A percentile compares a stretch with the other conserved stretches of the same genome.
These are phyloP conservation scores for Kodamaea sp. DNA, from an alignment of 1,139 yeast genomes.

Conservation along the genomic window DNA sequence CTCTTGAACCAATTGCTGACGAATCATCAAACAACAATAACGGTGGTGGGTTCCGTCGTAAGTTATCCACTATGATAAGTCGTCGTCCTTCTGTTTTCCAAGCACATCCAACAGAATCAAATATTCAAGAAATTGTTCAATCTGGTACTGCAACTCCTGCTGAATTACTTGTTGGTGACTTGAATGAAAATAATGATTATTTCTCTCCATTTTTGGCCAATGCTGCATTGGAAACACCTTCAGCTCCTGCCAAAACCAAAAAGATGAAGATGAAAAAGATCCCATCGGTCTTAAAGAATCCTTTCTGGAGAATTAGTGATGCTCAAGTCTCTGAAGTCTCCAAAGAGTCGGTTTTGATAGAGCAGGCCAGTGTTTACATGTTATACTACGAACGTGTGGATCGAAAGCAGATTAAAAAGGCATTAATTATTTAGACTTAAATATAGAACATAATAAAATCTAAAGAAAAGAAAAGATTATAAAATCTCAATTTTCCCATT, in stretches of 20 bases:
- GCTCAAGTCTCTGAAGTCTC: slow-evolving; percentile 62
- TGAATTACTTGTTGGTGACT: slow-evolving; percentile 38
- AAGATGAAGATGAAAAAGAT: slow-evolving; percentile 48
- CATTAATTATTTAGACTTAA: slow-evolving; percentile 1
- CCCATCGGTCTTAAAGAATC: slow-evolving; percentile 51
- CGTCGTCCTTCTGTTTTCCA: slow-evolving; percentile 44
- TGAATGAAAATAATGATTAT: slow-evolving; percentile 17
- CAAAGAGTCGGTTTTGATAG: slow-evolving; percentile 58
- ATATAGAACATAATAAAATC: no score
- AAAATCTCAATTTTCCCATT: no score
- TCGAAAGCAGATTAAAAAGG: slow-evolving; percentile 17
- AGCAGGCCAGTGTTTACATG: slow-evolving; percentile 76
- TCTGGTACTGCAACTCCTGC: slow-evolving; percentile 46
- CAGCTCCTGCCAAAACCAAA: slow-evolving; percentile 6
- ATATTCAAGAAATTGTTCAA: slow-evolving; percentile 38
- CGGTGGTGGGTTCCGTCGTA: slow-evolving; percentile 26
- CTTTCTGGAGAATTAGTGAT: slow-evolving; percentile 89
- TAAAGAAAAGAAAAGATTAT: no score
- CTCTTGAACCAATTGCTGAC: slow-evolving; percentile 2
- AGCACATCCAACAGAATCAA: slow-evolving; percentile 36
- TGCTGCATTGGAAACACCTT: slow-evolving; percentile 7
- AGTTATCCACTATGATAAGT: slow-evolving; percentile 40
- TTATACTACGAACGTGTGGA: slow-evolving; percentile 68
- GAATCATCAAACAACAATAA: no score
- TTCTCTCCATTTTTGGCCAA: slow-evolving; percentile 13